phyloP scores from a whole-genome alignment of 306 rosid genomes.

The Vigna radiata region DNA sequence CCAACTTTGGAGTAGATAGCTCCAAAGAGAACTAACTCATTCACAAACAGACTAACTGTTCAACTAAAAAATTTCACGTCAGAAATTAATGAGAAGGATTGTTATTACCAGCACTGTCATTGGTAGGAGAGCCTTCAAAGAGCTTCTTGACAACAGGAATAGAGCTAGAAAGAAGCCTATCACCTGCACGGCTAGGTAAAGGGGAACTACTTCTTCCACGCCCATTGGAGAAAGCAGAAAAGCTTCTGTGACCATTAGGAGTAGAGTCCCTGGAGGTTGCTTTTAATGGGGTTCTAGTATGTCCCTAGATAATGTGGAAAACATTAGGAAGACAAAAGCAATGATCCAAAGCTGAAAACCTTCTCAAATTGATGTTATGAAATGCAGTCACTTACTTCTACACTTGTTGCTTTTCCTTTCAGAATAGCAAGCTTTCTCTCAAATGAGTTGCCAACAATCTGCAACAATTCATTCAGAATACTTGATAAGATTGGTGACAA shows the following conservation, averaged over 20 bases:
- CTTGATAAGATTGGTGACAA: conserved; percentile 22
- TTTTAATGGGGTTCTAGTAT: conserved; percentile 64
- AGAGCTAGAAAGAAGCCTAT: conserved; percentile 45
- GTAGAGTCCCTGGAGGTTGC: conserved; percentile 64
- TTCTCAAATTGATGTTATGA: neutral
- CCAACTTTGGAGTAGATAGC: conserved; percentile 25
- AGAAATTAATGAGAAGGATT: conserved; percentile 33
- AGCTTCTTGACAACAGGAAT: conserved; percentile 56
- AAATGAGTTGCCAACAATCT: conserved; percentile 94
- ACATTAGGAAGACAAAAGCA: conserved; percentile 28
- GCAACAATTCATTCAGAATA: conserved; percentile 45
- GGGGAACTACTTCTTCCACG: conserved; percentile 78
- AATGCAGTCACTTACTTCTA: conserved; percentile 65
- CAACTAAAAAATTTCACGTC: conserved; percentile 21
- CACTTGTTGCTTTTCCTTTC: conserved; percentile 62
- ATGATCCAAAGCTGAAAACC: conserved; percentile 10
- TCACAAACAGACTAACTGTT: conserved; percentile 8
- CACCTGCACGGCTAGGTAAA: conserved; percentile 52
- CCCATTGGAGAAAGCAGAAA: conserved; percentile 59
- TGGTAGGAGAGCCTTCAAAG: conserved; percentile 65
- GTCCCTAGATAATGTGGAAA: conserved; percentile 58
- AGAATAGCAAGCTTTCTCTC: conserved; percentile 92
- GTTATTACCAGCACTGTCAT: conserved; percentile 58
- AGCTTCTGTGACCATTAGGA: conserved; percentile 68
- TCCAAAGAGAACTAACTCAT: conserved; percentile 7